phyloP scores from a whole-genome alignment of 2,329 filamentous ascomycete species.

The Pseudophaeomoniella oleicola region DNA sequence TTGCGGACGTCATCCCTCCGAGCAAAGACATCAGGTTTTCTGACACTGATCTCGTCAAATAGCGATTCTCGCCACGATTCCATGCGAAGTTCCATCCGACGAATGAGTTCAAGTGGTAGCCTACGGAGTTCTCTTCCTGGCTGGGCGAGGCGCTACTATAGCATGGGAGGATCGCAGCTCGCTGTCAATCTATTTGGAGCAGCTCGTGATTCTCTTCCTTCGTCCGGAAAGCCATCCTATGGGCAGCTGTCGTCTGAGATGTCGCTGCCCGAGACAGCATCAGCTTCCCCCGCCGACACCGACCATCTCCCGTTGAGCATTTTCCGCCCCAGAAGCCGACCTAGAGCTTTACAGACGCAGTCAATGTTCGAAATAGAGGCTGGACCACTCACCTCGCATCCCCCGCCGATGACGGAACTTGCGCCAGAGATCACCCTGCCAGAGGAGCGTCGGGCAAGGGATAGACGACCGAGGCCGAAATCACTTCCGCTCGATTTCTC shows the following conservation, averaged over 20 bases:
- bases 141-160: constrained; percentile 51
- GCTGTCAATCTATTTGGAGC: background rate
- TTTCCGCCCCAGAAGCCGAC: constrained; percentile 31
- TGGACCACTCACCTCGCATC: constrained; percentile 1
- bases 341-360: background rate
- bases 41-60: constrained; percentile 1
- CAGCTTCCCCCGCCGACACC: constrained; percentile 31
- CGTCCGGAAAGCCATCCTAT: background rate
- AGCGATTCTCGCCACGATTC: constrained; percentile 10
- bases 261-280: constrained; percentile 1
- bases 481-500: constrained; percentile 18
- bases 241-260: background rate
- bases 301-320: constrained; percentile 34
- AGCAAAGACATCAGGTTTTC: constrained; percentile 1
- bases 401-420: background rate
- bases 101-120: constrained; percentile 29
- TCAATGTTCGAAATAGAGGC: background rate
- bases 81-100: constrained; percentile 7
- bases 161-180: constrained; percentile 4
- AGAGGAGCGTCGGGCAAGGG: constrained; percentile 10
- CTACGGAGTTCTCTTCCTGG: constrained; percentile 27
- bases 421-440: background rate
- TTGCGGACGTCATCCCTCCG: constrained; percentile 2
- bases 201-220: constrained; percentile 1
- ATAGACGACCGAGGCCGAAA: constrained; percentile 17